phyloP scores from a whole-genome alignment of 1,139 yeast genomes.

The Candida anutae region DNA sequence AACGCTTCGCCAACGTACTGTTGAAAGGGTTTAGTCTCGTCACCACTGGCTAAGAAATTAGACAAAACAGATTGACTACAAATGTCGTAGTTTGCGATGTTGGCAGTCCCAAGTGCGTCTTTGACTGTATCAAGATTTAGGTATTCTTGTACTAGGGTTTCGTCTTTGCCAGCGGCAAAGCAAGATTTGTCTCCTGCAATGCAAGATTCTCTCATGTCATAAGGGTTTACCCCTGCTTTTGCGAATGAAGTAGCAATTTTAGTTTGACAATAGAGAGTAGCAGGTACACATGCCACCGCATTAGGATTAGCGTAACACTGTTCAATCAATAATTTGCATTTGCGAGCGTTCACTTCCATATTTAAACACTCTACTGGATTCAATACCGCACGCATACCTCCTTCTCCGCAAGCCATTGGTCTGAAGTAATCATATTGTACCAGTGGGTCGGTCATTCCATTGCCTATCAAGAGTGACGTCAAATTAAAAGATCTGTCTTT shows the following conservation, averaged over 20 bases:
- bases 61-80: conserved; percentile 52
- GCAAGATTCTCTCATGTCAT: conserved; percentile 60
- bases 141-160: conserved; percentile 47
- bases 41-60: conserved; percentile 53
- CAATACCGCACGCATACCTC: conserved; percentile 66
- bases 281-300: conserved; percentile 45
- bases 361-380: conserved; percentile 52
- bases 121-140: conserved; percentile 55
- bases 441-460: conserved; percentile 74
- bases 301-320: conserved; percentile 37
- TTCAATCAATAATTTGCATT: too few species aligned
- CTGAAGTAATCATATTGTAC: conserved; percentile 61
- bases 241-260: conserved; percentile 49
- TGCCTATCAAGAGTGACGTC: conserved; percentile 69
- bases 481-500: conserved; percentile 64
- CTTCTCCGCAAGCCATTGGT: conserved; percentile 82
- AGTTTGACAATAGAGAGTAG: conserved; percentile 40
- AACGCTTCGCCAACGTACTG: conserved; percentile 50
- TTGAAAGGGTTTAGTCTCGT: conserved; percentile 60
- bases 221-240: conserved; percentile 57
- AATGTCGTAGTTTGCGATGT: too few species aligned
- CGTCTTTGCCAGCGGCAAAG: conserved; percentile 54
- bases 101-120: conserved; percentile 53
- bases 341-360: conserved; percentile 42
- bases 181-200: conserved; percentile 36